A percentile compares a stretch with the other conserved stretches of the same genome.
Conservation (phyloP, 164 flowering plant genomes). For the Umbellularia californica region DNA sequence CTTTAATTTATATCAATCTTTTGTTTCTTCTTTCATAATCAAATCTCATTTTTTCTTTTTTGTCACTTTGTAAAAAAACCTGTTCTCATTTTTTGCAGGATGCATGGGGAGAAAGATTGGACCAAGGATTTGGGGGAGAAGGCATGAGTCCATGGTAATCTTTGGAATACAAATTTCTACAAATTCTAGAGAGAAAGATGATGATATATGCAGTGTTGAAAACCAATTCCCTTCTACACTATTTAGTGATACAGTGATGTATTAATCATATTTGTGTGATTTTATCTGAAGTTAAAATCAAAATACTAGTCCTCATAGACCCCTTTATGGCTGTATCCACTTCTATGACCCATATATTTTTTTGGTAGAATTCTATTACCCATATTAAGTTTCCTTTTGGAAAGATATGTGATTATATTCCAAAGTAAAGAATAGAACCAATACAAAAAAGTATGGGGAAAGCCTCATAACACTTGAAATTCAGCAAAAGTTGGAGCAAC, state of each 20-base stretch:
- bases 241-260: background rate
- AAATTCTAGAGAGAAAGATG: background rate
- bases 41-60: too few species aligned
- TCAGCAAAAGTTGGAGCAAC: too few species aligned
- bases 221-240: background rate
- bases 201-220: background rate
- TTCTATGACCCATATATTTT: background rate
- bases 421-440: too few species aligned
- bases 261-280: background rate
- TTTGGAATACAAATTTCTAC: background rate
- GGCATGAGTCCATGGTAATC: constrained; percentile 53
- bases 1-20: too few species aligned
- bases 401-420: too few species aligned
- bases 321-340: background rate
- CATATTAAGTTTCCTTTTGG: too few species aligned
- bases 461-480: too few species aligned
- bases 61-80: too few species aligned
- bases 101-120: constrained; percentile 83
- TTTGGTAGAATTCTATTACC: too few species aligned
- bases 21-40: too few species aligned
- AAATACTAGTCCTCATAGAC: background rate
- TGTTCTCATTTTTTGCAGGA: constrained; percentile 31
- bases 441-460: too few species aligned
- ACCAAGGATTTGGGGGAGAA: constrained; percentile 70
- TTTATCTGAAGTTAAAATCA: too few species aligned